Evolutionary conservation across 148 eudicot species (phyloP).

Genomic region (Agrostemma githago): DNA sequence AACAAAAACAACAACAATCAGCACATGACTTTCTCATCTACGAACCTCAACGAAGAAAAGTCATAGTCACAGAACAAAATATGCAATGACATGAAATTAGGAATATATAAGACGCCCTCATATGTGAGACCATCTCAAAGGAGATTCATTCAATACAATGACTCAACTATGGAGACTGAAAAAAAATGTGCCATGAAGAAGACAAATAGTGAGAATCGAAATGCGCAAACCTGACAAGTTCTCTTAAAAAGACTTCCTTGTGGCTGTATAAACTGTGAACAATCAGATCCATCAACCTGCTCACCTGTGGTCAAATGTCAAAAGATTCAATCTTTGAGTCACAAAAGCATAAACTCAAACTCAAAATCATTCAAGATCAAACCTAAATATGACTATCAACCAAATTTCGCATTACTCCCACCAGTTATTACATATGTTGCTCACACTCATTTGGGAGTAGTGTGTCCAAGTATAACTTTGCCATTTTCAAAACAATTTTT

Average conservation of each 20-base stretch:
- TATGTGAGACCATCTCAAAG: not conserved
- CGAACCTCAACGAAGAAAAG: not conserved
- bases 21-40: not conserved
- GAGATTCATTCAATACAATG: not conserved
- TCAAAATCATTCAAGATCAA: too few species aligned
- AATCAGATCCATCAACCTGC: conserved; percentile 84
- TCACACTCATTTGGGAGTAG: too few species aligned
- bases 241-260: conserved; percentile 94
- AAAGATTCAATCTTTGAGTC: conserved; percentile 12
- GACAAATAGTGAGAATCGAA: not conserved
- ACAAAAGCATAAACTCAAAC: not conserved
- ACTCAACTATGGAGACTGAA: not conserved
- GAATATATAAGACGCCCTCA: not conserved
- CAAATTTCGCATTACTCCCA: not conserved
- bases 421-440: not conserved
- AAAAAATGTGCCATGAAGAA: not conserved
- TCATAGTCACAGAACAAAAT: not conserved
- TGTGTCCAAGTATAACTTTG: too few species aligned
- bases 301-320: conserved; percentile 54
- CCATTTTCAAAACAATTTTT: too few species aligned
- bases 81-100: not conserved
- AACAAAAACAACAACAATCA: conserved; percentile 16
- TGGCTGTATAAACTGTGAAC: conserved; percentile 97
- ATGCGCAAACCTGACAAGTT: conserved; percentile 74
- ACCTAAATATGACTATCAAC: not conserved